Evolutionary conservation across 2,329 filamentous ascomycete species (phyloP).

Genomic region (Cytospora chrysosperma): DNA sequence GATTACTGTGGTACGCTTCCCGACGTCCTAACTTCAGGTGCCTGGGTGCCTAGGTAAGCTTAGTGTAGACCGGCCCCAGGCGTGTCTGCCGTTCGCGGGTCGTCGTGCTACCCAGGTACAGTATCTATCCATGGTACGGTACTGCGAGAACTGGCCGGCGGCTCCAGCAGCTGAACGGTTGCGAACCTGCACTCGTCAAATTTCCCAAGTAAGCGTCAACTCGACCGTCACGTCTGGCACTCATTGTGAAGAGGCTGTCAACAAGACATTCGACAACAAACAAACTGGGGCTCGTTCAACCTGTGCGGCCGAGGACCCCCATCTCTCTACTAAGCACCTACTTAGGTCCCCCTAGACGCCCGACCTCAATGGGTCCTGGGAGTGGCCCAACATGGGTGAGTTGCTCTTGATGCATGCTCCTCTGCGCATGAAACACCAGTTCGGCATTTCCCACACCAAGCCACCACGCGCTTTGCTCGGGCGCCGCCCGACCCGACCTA

Average conservation of each 20-base stretch:
- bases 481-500: slow-evolving; percentile 11
- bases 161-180: neutral
- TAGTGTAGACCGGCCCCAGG: neutral
- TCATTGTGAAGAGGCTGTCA: neutral
- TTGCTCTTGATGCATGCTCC: slow-evolving; percentile 10
- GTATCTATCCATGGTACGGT: no score
- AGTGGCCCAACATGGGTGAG: slow-evolving; percentile 24
- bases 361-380: slow-evolving; percentile 6
- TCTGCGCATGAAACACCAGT: slow-evolving; percentile 23
- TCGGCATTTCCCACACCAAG: slow-evolving; percentile 7
- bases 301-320: neutral
- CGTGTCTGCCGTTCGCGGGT: neutral
- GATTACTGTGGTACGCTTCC: neutral
- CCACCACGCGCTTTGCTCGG: slow-evolving; percentile 6
- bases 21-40: neutral
- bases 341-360: slow-evolving; percentile 6
- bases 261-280: neutral
- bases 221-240: neutral
- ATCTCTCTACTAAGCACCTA: neutral
- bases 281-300: neutral
- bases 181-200: neutral
- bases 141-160: neutral
- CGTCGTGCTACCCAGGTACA: no score
- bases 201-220: neutral
- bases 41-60: neutral